Evolutionary conservation across 1,284 basidiomycete genomes (phyloP).

Genomic region (Testicularia cyperi): DNA sequence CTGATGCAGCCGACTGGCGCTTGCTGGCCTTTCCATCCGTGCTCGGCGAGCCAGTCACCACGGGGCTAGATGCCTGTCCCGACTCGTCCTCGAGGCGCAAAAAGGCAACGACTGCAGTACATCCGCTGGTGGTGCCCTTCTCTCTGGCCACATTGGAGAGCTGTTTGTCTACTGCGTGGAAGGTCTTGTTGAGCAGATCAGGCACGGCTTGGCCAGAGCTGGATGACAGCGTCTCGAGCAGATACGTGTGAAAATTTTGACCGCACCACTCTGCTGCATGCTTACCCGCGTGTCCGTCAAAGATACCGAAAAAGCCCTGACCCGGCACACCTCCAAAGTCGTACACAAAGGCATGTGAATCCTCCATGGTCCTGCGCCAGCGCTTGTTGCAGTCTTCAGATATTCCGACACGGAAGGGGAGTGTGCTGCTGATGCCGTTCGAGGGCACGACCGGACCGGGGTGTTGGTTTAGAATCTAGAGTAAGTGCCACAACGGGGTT

Average conservation of each 20-base stretch:
- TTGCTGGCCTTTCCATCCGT: too few relatives aligned
- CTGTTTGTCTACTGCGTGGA: constrained; percentile 82
- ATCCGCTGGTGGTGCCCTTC: constrained; percentile 91
- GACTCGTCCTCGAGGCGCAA: constrained; percentile 81
- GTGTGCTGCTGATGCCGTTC: constrained; percentile 1
- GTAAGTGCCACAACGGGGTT: background rate
- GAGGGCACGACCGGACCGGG: constrained; percentile 1
- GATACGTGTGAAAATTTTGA: constrained; percentile 80
- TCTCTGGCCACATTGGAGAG: constrained; percentile 80
- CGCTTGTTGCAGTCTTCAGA: constrained; percentile 82
- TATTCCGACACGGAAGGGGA: constrained; percentile 73
- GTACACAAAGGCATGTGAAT: constrained; percentile 91
- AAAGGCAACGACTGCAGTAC: constrained; percentile 96
- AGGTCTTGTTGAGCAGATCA: constrained; percentile 87
- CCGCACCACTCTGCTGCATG: constrained; percentile 99
- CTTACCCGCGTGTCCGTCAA: constrained; percentile 98
- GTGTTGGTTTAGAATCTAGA: constrained; percentile 31
- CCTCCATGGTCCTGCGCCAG: constrained; percentile 91
- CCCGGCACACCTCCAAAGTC: constrained; percentile 87
- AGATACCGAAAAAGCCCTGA: constrained; percentile 96
- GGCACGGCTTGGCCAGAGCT: constrained; percentile 70
- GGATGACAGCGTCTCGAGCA: constrained; percentile 61
- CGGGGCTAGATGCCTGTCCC: too few relatives aligned
- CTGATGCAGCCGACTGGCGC: too few relatives aligned
- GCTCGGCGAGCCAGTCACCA: too few relatives aligned